Evolutionary conservation across 257 asterid genomes (phyloP).

Genomic region (Jacaranda copaia): DNA sequence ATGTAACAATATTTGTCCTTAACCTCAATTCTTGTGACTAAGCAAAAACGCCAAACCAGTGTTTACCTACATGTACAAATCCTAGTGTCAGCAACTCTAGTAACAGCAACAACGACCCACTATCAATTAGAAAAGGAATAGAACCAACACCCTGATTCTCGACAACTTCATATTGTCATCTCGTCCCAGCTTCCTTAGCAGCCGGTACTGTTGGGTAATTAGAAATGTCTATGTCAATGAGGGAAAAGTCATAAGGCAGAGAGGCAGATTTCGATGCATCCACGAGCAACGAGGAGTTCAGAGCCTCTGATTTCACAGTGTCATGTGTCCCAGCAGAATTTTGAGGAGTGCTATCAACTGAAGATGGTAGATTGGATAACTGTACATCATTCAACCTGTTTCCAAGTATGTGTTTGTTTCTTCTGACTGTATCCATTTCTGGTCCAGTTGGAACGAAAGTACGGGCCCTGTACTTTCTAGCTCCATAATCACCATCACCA

Average conservation of each 20-base stretch:
- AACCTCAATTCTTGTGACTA: conserved; percentile 22
- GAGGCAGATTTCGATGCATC: conserved; percentile 54
- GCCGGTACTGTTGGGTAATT: conserved; percentile 66
- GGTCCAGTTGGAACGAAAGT: conserved; percentile 96
- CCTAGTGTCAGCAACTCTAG: conserved; percentile 48
- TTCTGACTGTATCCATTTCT: conserved; percentile 92
- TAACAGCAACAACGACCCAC: conserved; percentile 17
- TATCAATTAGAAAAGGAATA: conserved; percentile 7
- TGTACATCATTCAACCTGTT: conserved; percentile 76
- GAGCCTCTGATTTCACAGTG: conserved; percentile 61
- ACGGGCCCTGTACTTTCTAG: conserved; percentile 87
- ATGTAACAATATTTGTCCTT: conserved; percentile 12
- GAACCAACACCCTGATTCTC: conserved; percentile 18
- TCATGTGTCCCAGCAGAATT: conserved; percentile 40
- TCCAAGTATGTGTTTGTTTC: conserved; percentile 68
- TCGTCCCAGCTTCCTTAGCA: conserved; percentile 51
- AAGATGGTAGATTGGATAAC: conserved; percentile 61
- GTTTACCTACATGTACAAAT: conserved; percentile 65
- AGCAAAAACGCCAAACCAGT: conserved; percentile 13
- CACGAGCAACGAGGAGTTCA: conserved; percentile 63
- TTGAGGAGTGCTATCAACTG: conserved; percentile 54
- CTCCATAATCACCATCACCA: conserved; percentile 86
- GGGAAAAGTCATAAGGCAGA: conserved; percentile 68
- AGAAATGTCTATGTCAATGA: conserved; percentile 83
- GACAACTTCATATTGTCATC: conserved; percentile 47